A percentile compares a stretch with the other conserved stretches of the same genome.
phyloP scores from a whole-genome alignment of 2,329 filamentous ascomycete species.

The Exophiala phaeomuriformis region DNA sequence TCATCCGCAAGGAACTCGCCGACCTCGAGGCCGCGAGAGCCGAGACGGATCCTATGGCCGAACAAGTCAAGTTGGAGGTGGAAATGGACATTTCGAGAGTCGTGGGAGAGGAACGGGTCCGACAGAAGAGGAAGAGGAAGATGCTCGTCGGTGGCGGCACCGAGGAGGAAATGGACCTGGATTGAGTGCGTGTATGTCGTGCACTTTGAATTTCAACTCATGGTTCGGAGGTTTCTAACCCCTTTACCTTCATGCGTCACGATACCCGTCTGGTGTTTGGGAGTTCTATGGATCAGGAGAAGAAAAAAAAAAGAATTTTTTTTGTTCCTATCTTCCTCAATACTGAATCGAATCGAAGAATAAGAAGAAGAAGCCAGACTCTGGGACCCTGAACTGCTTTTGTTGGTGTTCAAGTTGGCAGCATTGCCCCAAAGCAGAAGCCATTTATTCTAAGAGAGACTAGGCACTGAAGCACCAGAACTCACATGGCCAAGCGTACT shows the following conservation, averaged over 20 bases:
- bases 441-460: too few relatives aligned
- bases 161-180: constrained; percentile 44
- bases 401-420: too few relatives aligned
- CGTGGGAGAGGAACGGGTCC: constrained; percentile 37
- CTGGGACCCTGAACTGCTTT: too few relatives aligned
- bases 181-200: constrained; percentile 30
- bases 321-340: too few relatives aligned
- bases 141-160: constrained; percentile 40
- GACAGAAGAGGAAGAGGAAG: constrained; percentile 40
- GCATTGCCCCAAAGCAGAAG: too few relatives aligned
- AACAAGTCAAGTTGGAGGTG: constrained; percentile 28
- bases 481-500: too few relatives aligned
- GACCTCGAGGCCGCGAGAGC: constrained; percentile 49
- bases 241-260: not conserved
- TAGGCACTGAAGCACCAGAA: too few relatives aligned
- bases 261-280: not conserved
- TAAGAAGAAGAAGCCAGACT: too few relatives aligned
- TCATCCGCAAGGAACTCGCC: constrained; percentile 66
- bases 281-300: too few relatives aligned
- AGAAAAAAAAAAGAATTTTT: too few relatives aligned
- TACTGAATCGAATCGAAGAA: too few relatives aligned
- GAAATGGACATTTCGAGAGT: constrained; percentile 34
- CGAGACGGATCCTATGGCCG: constrained; percentile 28
- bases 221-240: not conserved
- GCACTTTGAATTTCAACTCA: too few relatives aligned